Conservation (phyloP, 108 stramenopile species). For the Hondaea fermentalgiana region DNA sequence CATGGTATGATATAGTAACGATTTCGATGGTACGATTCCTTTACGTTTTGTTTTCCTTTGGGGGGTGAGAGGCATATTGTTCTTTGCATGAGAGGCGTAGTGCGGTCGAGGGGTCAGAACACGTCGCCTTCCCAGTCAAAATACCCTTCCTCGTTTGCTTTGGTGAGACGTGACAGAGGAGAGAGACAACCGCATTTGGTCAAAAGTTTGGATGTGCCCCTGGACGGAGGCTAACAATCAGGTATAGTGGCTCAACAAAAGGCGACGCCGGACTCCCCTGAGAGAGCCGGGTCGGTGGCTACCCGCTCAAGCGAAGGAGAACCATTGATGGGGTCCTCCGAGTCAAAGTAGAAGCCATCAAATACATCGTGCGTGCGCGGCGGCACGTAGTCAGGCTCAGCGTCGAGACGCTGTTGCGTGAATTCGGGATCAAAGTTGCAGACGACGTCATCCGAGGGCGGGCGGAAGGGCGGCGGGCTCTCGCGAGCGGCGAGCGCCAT, state of each 20-base stretch:
- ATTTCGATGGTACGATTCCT: no score
- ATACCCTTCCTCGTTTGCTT: no score
- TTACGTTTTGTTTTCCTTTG: no score
- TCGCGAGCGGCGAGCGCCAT: constrained; percentile 67
- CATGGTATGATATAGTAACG: no score
- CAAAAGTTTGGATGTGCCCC: no score
- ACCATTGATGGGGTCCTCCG: neutral
- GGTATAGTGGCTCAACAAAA: neutral
- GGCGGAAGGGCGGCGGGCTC: constrained; percentile 82
- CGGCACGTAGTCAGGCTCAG: neutral
- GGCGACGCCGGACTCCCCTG: neutral
- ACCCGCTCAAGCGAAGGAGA: neutral
- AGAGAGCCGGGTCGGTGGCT: neutral
- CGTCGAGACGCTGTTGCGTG: neutral
- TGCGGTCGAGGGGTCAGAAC: no score
- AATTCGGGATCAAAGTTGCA: constrained; percentile 23
- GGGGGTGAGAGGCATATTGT: no score
- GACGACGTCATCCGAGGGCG: constrained; percentile 21
- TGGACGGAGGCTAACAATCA: neutral
- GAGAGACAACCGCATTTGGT: no score
- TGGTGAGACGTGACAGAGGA: no score
- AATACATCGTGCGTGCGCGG: neutral
- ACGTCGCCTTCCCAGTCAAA: no score
- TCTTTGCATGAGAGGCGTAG: no score
- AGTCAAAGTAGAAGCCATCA: constrained; percentile 1